phyloP scores from a whole-genome alignment of 768 basidiomycete genomes.

The Phylloporus arenicola region DNA sequence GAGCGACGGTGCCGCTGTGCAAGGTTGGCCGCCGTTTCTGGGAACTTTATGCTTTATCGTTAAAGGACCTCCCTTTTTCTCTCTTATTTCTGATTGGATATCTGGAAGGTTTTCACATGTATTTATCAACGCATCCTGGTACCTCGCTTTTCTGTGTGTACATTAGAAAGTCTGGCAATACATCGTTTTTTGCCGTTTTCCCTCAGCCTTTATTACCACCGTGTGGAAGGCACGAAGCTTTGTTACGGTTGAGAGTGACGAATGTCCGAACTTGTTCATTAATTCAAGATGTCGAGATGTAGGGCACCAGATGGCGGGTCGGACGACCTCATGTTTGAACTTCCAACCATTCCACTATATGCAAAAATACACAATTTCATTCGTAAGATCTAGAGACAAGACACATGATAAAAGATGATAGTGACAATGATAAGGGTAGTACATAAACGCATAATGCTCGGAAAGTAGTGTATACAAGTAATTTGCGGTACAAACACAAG shows the following conservation, averaged over 20 bases:
- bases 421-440: neutral
- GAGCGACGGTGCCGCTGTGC: neutral
- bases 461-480: neutral
- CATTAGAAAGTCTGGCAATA: constrained; percentile 8
- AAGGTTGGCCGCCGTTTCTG: neutral
- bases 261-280: neutral
- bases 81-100: constrained; percentile 1
- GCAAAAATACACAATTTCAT: neutral
- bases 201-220: neutral
- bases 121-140: constrained; percentile 19
- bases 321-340: neutral
- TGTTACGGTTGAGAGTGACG: neutral
- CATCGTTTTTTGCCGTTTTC: neutral
- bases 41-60: constrained; percentile 9
- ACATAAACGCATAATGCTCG: neutral
- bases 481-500: constrained; percentile 1
- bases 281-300: neutral
- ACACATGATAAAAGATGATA: neutral
- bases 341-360: neutral
- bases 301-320: neutral
- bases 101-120: constrained; percentile 9
- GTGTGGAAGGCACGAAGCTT: neutral
- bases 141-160: constrained; percentile 13
- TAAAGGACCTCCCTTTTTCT: neutral
- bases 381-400: neutral